Conservation (phyloP, 306 rosid genomes). For the Dicorynia guianensis region DNA sequence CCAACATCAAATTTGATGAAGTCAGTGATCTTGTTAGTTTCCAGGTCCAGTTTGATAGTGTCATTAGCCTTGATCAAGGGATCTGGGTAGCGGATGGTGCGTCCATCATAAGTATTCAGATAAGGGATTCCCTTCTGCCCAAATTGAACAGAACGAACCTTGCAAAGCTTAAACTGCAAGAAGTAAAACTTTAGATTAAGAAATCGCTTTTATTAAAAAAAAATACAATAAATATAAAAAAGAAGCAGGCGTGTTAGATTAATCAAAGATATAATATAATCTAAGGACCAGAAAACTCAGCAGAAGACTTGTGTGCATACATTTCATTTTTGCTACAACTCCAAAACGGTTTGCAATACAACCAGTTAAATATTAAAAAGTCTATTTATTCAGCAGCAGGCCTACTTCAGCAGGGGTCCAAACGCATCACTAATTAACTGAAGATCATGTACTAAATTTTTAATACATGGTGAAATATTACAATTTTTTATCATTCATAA, state of each 20-base stretch:
- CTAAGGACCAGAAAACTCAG: not conserved
- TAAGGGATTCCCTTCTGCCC: conserved; percentile 71
- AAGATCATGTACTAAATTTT: too few species aligned
- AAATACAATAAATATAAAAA: not conserved
- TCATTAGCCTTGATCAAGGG: conserved; percentile 68
- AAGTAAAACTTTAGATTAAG: not conserved
- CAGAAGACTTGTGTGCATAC: not conserved
- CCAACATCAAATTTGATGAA: conserved; percentile 66
- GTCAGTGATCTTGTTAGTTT: conserved; percentile 53
- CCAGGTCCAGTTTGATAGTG: conserved; percentile 68
- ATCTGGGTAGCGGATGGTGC: conserved; percentile 73
- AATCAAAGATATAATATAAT: too few species aligned
- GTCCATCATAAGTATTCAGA: conserved; percentile 66
- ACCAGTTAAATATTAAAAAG: not conserved
- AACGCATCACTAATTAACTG: too few species aligned
- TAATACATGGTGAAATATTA: too few species aligned
- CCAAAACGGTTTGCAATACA: not conserved
- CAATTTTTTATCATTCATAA: not conserved
- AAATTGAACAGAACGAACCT: conserved; percentile 70
- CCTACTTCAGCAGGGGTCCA: not conserved
- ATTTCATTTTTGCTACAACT: not conserved
- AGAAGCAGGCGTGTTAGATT: not conserved
- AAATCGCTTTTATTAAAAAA: not conserved
- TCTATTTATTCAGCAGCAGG: too few species aligned
- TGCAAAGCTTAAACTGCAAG: conserved; percentile 66